Evolutionary conservation across 2,329 filamentous ascomycete genomes (phyloP).

Genomic region (Microdochium nivale): DNA sequence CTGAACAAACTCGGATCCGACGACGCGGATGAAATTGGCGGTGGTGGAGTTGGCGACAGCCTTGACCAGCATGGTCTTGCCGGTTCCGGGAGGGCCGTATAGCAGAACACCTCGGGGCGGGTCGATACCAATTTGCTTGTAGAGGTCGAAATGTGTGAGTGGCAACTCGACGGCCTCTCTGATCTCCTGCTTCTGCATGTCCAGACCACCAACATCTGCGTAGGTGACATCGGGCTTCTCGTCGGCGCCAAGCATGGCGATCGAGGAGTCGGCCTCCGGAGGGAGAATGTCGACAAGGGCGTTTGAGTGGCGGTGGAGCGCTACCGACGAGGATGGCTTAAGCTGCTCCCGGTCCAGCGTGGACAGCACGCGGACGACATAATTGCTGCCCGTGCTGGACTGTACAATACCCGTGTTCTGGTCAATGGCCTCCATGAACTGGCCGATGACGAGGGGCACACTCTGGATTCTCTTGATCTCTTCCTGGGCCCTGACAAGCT

Average conservation of each 20-base stretch:
- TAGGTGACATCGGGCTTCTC: slow-evolving; percentile 99
- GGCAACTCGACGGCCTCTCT: slow-evolving; percentile 95
- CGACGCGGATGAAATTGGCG: slow-evolving; percentile 95
- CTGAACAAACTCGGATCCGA: slow-evolving; percentile 96
- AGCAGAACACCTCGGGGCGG: slow-evolving; percentile 92
- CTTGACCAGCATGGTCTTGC: slow-evolving; percentile 89
- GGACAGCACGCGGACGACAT: slow-evolving; percentile 95
- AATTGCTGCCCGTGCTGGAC: slow-evolving; percentile 96
- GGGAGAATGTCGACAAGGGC: slow-evolving; percentile 96
- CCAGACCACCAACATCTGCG: slow-evolving; percentile 91
- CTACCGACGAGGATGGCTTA: slow-evolving; percentile 95
- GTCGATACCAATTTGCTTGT: slow-evolving; percentile 98
- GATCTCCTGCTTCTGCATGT: slow-evolving; percentile 99
- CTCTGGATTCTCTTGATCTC: slow-evolving; percentile 99
- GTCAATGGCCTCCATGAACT: slow-evolving; percentile 99
- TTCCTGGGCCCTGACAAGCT: slow-evolving; percentile 93
- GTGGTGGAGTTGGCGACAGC: slow-evolving; percentile 97
- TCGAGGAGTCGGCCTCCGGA: slow-evolving; percentile 97
- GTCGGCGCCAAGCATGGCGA: slow-evolving; percentile 92
- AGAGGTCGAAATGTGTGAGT: slow-evolving; percentile 94
- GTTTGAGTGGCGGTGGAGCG: slow-evolving; percentile 96
- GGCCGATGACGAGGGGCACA: slow-evolving; percentile 93
- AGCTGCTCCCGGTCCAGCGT: slow-evolving; percentile 97
- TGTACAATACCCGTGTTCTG: slow-evolving; percentile 99
- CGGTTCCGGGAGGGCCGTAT: slow-evolving; percentile 87